Conservation (phyloP, 2,329 filamentous ascomycete genomes). For the Botryotinia globosa region DNA sequence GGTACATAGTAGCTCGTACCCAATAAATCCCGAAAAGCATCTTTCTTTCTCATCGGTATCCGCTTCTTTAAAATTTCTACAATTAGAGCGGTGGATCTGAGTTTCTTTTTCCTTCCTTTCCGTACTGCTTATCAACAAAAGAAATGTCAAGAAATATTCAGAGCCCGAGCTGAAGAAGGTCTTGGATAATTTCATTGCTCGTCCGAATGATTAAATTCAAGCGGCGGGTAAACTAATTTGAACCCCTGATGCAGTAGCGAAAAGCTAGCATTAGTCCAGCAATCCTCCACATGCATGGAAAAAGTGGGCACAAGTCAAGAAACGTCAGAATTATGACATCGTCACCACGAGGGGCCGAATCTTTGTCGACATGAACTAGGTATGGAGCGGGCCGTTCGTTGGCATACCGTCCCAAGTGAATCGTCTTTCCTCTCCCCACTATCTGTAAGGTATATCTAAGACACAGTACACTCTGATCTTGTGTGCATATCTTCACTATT, state of each 20-base stretch:
- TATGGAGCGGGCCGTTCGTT: conserved; percentile 11
- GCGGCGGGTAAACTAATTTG: conserved; percentile 1
- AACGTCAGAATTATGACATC: conserved; percentile 14
- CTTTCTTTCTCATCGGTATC: neutral
- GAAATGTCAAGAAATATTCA: neutral
- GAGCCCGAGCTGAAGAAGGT: neutral
- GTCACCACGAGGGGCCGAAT: conserved; percentile 8
- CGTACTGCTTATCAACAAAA: neutral
- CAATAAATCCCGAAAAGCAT: neutral
- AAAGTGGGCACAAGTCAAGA: conserved; percentile 11
- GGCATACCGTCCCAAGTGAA: neutral
- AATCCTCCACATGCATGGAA: conserved; percentile 5
- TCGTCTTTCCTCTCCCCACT: neutral
- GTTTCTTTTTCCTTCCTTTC: neutral
- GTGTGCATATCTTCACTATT: neutral
- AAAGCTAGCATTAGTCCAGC: neutral
- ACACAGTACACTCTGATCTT: neutral
- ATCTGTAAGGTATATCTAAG: neutral
- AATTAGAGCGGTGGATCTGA: conserved; percentile 2
- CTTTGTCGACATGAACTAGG: neutral
- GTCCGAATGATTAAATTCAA: neutral
- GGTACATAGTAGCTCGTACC: neutral
- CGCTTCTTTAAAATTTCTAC: conserved; percentile 9
- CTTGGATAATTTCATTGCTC: neutral
- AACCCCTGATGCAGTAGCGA: conserved; percentile 13